These are phyloP conservation scores for Aspergillus phoenicis DNA, from an alignment of 2,329 filamentous ascomycete genomes.

Conservation along the genomic window DNA sequence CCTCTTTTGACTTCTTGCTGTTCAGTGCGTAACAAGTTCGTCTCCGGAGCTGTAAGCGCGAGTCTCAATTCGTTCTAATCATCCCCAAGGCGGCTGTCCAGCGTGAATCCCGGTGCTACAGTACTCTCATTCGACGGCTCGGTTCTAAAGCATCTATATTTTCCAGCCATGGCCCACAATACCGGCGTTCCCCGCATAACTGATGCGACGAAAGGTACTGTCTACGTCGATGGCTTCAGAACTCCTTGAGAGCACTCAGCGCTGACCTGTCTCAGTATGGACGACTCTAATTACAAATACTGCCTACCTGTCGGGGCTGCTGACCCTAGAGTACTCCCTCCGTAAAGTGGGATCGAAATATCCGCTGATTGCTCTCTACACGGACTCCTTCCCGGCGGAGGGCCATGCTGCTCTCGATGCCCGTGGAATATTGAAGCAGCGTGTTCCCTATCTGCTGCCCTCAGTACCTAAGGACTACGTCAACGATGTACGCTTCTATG, in stretches of 20 bases:
- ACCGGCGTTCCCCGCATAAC: conserved; percentile 6
- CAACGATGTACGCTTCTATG: conserved; percentile 81
- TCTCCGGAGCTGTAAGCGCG: neutral
- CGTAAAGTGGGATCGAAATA: conserved; percentile 67
- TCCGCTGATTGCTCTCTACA: conserved; percentile 81
- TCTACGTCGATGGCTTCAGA: neutral
- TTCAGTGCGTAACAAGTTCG: neutral
- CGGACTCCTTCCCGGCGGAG: conserved; percentile 69
- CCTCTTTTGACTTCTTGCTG: neutral
- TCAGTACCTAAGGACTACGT: conserved; percentile 67
- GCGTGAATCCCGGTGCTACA: neutral
- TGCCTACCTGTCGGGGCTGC: conserved; percentile 76
- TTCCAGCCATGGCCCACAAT: conserved; percentile 1
- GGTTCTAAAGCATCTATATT: neutral
- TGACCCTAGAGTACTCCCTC: conserved; percentile 79
- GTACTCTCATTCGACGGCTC: neutral
- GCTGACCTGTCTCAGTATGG: conserved; percentile 63
- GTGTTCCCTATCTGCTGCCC: conserved; percentile 73
- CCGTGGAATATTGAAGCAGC: conserved; percentile 69
- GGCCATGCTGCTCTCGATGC: conserved; percentile 70
- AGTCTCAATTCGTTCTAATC: neutral
- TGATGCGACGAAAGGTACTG: conserved; percentile 10
- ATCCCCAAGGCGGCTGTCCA: neutral
- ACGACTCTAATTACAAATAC: conserved; percentile 84
- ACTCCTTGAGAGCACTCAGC: neutral